Conservation (phyloP, 495 filamentous ascomycete genomes). For the Tuber borchii region DNA sequence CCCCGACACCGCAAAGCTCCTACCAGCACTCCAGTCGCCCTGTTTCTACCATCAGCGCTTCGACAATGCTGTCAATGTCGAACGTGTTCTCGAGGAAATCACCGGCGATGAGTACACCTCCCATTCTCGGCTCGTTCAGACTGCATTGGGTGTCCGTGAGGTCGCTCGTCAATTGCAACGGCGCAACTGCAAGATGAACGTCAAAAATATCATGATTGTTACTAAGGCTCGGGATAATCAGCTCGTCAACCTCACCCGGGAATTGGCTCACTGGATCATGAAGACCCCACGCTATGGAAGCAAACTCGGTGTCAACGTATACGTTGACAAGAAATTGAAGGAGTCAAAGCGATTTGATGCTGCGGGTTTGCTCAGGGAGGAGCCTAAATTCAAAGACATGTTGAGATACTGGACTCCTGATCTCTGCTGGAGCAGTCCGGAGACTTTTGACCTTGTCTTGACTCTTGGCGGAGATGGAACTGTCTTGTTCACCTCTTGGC, state of each 20-base stretch:
- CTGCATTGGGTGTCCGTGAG: conserved; percentile 86
- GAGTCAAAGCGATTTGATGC: conserved; percentile 66
- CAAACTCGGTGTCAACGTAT: conserved; percentile 64
- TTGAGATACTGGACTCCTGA: conserved; percentile 76
- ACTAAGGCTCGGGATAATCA: conserved; percentile 81
- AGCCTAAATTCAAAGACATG: conserved; percentile 53
- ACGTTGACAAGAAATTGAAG: conserved; percentile 68
- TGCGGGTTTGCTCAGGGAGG: conserved; percentile 52
- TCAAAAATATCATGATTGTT: conserved; percentile 77
- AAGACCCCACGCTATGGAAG: conserved; percentile 53
- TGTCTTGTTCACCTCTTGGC: conserved; percentile 89
- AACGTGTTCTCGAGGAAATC: conserved; percentile 92
- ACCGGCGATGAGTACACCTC: conserved; percentile 79
- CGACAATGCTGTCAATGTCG: conserved; percentile 89
- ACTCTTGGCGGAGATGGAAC: conserved; percentile 96
- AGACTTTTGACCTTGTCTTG: conserved; percentile 87
- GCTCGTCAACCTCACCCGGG: conserved; percentile 69
- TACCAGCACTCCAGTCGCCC: conserved; percentile 68
- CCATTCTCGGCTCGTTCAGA: conserved; percentile 87
- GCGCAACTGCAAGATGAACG: conserved; percentile 56
- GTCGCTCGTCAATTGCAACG: conserved; percentile 90
- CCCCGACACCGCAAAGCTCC: conserved; percentile 57
- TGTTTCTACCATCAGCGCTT: conserved; percentile 97
- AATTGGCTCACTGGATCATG: conserved; percentile 80
- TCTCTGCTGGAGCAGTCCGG: conserved; percentile 67